Evolutionary conservation across 768 basidiomycete species (phyloP).

Genomic region (Saitozyma sp.): DNA sequence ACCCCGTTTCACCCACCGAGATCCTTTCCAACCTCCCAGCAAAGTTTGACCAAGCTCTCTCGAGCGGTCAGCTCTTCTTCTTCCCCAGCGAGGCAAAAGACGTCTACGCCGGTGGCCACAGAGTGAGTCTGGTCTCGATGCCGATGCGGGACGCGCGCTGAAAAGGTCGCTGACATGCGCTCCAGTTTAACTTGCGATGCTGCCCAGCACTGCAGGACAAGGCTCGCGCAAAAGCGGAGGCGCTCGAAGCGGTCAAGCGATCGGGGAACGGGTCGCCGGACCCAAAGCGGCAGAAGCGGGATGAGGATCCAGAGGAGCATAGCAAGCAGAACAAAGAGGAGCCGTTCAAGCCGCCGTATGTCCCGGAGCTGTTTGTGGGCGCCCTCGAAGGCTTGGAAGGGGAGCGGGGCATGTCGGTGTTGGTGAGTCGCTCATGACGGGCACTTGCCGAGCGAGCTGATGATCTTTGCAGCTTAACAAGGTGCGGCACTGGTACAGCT

Average conservation of each 20-base stretch:
- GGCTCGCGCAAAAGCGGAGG: constrained; percentile 53
- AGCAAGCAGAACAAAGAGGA: constrained; percentile 51
- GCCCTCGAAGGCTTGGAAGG: constrained; percentile 61
- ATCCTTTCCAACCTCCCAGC: constrained; percentile 39
- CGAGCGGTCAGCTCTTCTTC: constrained; percentile 68
- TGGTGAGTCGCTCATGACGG: constrained; percentile 31
- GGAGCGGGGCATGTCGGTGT: constrained; percentile 58
- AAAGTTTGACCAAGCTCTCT: constrained; percentile 43
- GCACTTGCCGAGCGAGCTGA: not conserved
- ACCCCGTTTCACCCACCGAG: constrained; percentile 30
- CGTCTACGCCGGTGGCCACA: constrained; percentile 64
- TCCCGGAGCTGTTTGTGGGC: constrained; percentile 70
- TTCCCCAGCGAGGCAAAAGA: constrained; percentile 71
- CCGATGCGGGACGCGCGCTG: not conserved
- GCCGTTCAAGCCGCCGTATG: constrained; percentile 87
- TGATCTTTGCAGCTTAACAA: constrained; percentile 33
- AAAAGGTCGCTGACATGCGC: not conserved
- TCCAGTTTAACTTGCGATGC: constrained; percentile 78
- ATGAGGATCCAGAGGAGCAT: constrained; percentile 14
- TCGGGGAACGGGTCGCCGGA: constrained; percentile 21
- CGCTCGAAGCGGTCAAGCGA: constrained; percentile 56
- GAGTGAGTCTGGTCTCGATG: constrained; percentile 58
- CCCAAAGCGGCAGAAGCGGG: constrained; percentile 24
- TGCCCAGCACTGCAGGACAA: constrained; percentile 86
- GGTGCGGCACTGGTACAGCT: constrained; percentile 10